phyloP scores from a whole-genome alignment of 352 stramenopile species.

The Ophiocytium majus region DNA sequence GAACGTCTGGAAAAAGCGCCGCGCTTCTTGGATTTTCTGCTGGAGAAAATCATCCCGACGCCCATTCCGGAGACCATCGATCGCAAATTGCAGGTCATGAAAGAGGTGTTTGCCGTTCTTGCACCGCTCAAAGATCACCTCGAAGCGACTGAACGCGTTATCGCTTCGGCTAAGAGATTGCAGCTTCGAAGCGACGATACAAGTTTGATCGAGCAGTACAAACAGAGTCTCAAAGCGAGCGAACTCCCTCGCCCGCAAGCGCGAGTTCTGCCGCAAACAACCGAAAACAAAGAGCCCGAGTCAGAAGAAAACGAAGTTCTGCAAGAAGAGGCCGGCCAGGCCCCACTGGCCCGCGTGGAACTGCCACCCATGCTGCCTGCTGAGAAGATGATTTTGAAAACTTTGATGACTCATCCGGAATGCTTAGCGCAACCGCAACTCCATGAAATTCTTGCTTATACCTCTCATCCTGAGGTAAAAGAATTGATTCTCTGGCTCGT shows the following conservation, averaged over 20 bases:
- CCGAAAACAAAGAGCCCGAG: too few relatives aligned
- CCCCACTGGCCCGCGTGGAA: background rate
- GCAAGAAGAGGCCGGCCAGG: background rate
- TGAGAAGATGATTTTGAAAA: background rate
- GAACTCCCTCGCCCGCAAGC: too few relatives aligned
- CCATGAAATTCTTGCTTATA: constrained; percentile 9
- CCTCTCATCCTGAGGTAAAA: background rate
- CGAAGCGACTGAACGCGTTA: background rate
- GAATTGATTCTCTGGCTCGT: constrained; percentile 1
- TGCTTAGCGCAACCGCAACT: background rate
- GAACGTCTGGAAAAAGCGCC: background rate
- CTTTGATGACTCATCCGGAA: background rate
- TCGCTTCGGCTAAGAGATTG: background rate
- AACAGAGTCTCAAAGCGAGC: background rate
- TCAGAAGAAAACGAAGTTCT: background rate
- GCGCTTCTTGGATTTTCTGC: background rate
- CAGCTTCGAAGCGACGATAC: background rate
- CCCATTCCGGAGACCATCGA: background rate
- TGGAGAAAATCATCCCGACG: background rate
- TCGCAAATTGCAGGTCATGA: background rate
- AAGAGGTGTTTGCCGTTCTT: background rate
- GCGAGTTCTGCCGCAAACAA: too few relatives aligned
- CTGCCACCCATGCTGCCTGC: background rate
- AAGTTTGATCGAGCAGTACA: background rate
- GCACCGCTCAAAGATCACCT: background rate